phyloP scores from a whole-genome alignment of 345 rosid genomes.

The Capsella bursapastoris region DNA sequence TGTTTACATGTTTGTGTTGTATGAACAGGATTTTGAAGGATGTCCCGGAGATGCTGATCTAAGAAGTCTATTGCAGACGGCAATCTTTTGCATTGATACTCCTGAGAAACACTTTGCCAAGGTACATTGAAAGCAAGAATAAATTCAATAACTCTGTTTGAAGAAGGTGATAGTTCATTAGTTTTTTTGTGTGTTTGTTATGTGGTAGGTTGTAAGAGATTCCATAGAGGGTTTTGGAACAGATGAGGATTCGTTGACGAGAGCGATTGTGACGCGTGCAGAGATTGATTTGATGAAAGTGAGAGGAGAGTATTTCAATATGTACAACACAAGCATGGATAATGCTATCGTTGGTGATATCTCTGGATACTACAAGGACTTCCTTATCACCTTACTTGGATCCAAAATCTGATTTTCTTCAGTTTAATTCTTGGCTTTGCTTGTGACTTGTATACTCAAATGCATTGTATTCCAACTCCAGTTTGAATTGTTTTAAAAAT shows the following conservation, averaged over 20 bases:
- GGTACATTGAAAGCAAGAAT: constrained; percentile 45
- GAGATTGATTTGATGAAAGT: constrained; percentile 77
- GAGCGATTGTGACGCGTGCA: constrained; percentile 77
- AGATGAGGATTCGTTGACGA: constrained; percentile 80
- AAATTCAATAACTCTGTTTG: not conserved
- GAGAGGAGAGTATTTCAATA: constrained; percentile 62
- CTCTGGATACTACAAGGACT: constrained; percentile 73
- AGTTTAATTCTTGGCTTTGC: constrained; percentile 27
- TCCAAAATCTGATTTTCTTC: constrained; percentile 46
- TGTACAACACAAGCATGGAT: constrained; percentile 62
- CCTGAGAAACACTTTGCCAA: constrained; percentile 91
- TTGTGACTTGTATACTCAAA: constrained; percentile 25
- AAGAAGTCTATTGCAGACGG: constrained; percentile 55
- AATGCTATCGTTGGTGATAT: constrained; percentile 70
- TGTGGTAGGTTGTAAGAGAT: constrained; percentile 57
- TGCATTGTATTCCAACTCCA: not conserved
- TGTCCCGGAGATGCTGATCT: constrained; percentile 60
- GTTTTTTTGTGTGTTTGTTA: not conserved
- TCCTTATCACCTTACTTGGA: constrained; percentile 79
- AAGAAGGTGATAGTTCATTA: not conserved
- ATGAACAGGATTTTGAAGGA: constrained; percentile 60
- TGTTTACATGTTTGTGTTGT: not conserved
- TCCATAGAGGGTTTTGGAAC: constrained; percentile 78
- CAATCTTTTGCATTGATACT: constrained; percentile 58
- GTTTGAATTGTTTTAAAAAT: constrained; percentile 10